phyloP scores from a whole-genome alignment of 179 eudicot genomes.

The Gypsophila paniculata region DNA sequence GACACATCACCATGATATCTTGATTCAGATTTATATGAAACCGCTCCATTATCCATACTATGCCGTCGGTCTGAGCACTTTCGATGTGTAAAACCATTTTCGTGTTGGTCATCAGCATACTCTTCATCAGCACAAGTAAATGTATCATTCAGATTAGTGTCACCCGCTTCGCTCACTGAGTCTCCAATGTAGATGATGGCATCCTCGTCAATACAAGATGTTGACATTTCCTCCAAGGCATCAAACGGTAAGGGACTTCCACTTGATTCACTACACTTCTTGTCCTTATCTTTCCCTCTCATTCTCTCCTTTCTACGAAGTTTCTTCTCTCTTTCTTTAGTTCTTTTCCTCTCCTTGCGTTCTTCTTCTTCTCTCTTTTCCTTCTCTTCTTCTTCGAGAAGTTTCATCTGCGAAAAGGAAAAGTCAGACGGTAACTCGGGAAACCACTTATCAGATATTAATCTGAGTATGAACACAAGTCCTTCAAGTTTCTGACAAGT shows the following conservation, averaged over 20 bases:
- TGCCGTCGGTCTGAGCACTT: conserved; percentile 58
- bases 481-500: conserved; percentile 5
- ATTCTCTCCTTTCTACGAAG: conserved; percentile 91
- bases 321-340: conserved; percentile 92
- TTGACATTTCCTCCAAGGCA: conserved; percentile 34
- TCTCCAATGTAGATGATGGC: conserved; percentile 32
- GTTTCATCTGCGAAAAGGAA: conserved; percentile 54
- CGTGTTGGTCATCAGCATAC: conserved; percentile 35
- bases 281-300: conserved; percentile 82
- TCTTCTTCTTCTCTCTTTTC: conserved; percentile 98
- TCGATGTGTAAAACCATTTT: conserved; percentile 38
- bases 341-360: conserved; percentile 82
- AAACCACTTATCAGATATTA: not conserved
- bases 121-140: conserved; percentile 44
- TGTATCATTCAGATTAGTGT: conserved; percentile 28
- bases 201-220: conserved; percentile 41
- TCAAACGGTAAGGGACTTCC: conserved; percentile 32
- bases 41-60: conserved; percentile 42
- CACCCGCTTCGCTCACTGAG: conserved; percentile 39
- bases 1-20: conserved; percentile 51
- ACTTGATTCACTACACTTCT: conserved; percentile 45
- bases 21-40: conserved; percentile 43
- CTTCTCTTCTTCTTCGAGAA: conserved; percentile 98
- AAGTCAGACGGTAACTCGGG: conserved; percentile 7
- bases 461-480: not conserved